Conservation (phyloP, 1,284 basidiomycete genomes). For the Inonotus obliquus region DNA sequence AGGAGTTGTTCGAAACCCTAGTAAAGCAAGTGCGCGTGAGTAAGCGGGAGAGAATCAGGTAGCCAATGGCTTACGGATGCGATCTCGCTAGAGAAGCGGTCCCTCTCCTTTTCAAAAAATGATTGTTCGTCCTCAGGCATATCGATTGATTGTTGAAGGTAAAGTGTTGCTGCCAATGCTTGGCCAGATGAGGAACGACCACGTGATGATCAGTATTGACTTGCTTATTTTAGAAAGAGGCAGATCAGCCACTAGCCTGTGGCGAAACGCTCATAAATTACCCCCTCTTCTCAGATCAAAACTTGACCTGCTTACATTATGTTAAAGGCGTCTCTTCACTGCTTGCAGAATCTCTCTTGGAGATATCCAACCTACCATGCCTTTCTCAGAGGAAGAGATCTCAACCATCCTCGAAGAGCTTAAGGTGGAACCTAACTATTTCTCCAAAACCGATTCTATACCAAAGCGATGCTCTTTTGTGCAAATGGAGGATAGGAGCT, state of each 20-base stretch:
- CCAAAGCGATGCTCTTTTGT: neutral
- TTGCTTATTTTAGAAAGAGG: neutral
- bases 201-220: neutral
- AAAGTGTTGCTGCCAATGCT: neutral
- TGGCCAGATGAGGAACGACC: neutral
- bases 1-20: constrained; percentile 90
- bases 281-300: neutral
- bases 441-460: neutral
- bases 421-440: neutral
- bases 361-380: neutral
- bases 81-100: constrained; percentile 67
- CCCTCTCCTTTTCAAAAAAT: constrained; percentile 77
- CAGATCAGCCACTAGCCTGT: neutral
- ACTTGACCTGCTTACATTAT: neutral
- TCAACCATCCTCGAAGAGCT: neutral
- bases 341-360: neutral
- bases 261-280: neutral
- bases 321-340: neutral
- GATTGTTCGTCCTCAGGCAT: constrained; percentile 26
- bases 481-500: neutral
- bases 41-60: neutral
- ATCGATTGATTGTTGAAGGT: neutral
- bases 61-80: constrained; percentile 46
- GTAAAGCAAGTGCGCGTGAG: neutral
- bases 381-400: neutral